These are phyloP conservation scores for Pelargonium australe DNA, from an alignment of 441 rosid genomes.

Conservation along the genomic window DNA sequence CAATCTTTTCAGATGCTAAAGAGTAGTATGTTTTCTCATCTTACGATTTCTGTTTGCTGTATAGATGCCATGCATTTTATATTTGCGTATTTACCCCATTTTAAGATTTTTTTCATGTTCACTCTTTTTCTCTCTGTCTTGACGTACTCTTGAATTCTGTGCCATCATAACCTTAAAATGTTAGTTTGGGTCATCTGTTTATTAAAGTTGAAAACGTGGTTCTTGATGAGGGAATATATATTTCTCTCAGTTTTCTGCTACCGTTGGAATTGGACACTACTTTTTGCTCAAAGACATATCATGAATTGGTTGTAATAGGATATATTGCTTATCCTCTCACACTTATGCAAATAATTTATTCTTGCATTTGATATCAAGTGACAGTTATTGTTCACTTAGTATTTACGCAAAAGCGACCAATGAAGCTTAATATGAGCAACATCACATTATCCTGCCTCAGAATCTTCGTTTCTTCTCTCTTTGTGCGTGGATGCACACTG, in stretches of 20 bases:
- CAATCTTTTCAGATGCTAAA: constrained; percentile 41
- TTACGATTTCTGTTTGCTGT: not conserved
- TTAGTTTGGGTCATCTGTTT: not conserved
- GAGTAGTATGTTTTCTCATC: constrained; percentile 35
- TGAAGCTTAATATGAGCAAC: no score
- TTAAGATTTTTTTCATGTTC: not conserved
- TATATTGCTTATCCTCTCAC: not conserved
- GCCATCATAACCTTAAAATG: not conserved
- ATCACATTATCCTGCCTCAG: no score
- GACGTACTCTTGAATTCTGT: not conserved
- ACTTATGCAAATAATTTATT: no score
- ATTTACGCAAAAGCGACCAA: no score
- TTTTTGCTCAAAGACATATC: not conserved
- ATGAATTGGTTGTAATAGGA: not conserved
- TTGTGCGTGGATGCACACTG: not conserved
- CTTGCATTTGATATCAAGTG: no score
- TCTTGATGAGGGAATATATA: not conserved
- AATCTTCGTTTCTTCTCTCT: no score
- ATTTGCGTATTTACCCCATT: not conserved
- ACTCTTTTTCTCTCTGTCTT: not conserved
- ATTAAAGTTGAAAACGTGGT: not conserved
- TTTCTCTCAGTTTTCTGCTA: not conserved
- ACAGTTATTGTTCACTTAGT: no score
- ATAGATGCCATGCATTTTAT: not conserved
- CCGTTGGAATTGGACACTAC: not conserved